Evolutionary conservation across 345 rosid genomes (phyloP), one percentile per base, ranked within the genome.

Genomic region (Punica granatum): DNA sequence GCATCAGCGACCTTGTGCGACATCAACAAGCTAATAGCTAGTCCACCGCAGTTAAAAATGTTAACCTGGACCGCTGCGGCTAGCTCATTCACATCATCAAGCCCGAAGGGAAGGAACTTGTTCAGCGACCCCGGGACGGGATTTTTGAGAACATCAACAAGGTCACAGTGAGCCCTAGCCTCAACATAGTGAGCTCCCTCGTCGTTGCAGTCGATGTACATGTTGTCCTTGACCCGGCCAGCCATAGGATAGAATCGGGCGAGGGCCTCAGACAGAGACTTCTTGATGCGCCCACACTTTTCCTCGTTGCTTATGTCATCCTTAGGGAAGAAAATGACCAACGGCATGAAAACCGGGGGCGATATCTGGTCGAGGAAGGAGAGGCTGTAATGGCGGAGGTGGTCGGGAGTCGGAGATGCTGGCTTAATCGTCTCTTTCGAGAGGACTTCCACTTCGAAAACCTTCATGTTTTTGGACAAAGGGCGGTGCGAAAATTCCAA

Each of bases 1-100:
- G 79, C 86, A 26, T 86, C 91, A 2, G 76, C 77, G 13, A 79
- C 59, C 67, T 64, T 74, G 74, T 87, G 92, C 16, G 87, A 81
- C 0, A 75, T 23, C 36, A 71, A 59, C 1, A 79, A 30, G 10
- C 72, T 36, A 6, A 85, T 30, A 15, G 80, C 83, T 3, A 80
- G 42, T n/a, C 86, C 92, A 11, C 88, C 83, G 2, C 82, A 77
- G 12, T 76, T 70, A 16, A 82, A 73, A 68, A 72, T 39, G 70
- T 30, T 83, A 65, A 70, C 67, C 67, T 63, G 73, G 19, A 72
- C 75, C 12, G 68, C 70, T 21, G 51, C 16, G 19, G 63, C 23
- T 26, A 74, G 41, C 34, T 69, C 70, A 18, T 23, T 26, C 41
- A 65, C 74, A 32, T 49, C 48, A 42, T 70, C 71, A 28, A 75